phyloP scores from a whole-genome alignment of 345 rosid species.

The Pistacia integerrima region DNA sequence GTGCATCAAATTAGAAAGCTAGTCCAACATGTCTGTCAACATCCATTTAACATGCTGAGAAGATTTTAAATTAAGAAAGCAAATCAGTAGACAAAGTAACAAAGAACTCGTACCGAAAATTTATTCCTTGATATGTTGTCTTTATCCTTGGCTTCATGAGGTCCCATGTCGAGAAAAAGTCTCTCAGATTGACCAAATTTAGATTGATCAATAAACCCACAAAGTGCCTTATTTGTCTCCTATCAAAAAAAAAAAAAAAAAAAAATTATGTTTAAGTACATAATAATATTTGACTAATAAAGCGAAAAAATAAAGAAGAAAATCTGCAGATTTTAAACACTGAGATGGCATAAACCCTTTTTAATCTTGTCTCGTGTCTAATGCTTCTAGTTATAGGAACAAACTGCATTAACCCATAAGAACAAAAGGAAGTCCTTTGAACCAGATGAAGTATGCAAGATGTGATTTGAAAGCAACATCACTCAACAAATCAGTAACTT shows the following conservation, averaged over 20 bases:
- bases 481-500: not conserved
- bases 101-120: not conserved
- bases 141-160: conserved; percentile 26
- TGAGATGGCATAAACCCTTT: not conserved
- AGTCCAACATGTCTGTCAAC: too few relatives aligned
- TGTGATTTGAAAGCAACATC: not conserved
- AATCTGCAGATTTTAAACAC: not conserved
- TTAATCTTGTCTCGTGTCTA: not conserved
- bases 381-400: not conserved
- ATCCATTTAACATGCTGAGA: too few relatives aligned
- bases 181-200: conserved; percentile 40
- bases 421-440: not conserved
- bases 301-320: not conserved
- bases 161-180: conserved; percentile 30
- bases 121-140: conserved; percentile 23
- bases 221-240: conserved; percentile 87
- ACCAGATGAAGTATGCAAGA: not conserved
- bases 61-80: too few relatives aligned
- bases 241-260: conserved; percentile 44
- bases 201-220: conserved; percentile 72
- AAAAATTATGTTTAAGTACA: too few relatives aligned
- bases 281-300: not conserved
- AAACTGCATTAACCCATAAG: not conserved
- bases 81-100: too few relatives aligned
- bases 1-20: too few relatives aligned